A percentile compares a stretch with the other conserved stretches of the same genome.
phyloP scores from a whole-genome alignment of 257 asterid species.

The Henckelia pumila region DNA sequence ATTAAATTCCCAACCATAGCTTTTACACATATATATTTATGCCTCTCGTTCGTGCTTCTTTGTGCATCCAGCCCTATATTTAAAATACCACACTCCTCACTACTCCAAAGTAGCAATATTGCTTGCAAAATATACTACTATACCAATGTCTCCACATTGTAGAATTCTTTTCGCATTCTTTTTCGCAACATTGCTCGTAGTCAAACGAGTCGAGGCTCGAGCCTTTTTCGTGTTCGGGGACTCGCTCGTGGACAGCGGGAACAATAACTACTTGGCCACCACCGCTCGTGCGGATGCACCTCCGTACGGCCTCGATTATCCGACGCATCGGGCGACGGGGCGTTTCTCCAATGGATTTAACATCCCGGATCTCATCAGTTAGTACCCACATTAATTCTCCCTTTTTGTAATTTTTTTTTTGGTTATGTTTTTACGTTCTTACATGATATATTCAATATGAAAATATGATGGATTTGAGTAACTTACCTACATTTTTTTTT shows the following conservation, averaged over 20 bases:
- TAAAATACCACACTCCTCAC: not conserved
- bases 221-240: constrained; percentile 64
- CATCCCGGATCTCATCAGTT: constrained; percentile 61
- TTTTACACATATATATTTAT: not conserved
- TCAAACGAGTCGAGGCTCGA: constrained; percentile 31
- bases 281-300: constrained; percentile 64
- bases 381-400: constrained; percentile 19
- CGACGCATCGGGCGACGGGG: constrained; percentile 47
- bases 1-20: constrained; percentile 13
- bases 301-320: constrained; percentile 63
- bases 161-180: constrained; percentile 22
- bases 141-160: constrained; percentile 23
- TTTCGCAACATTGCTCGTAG: constrained; percentile 18
- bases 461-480: too few species aligned
- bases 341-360: constrained; percentile 71
- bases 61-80: not conserved
- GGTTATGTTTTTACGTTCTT: too few species aligned
- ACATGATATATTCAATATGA: too few species aligned
- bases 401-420: not conserved
- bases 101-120: not conserved
- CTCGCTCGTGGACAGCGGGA: constrained; percentile 62
- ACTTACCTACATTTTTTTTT: too few species aligned
- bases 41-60: not conserved
- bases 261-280: constrained; percentile 57
- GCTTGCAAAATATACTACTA: not conserved